Evolutionary conservation across 148 eudicot genomes (phyloP).

Genomic region (Fagopyrum homotropicum): DNA sequence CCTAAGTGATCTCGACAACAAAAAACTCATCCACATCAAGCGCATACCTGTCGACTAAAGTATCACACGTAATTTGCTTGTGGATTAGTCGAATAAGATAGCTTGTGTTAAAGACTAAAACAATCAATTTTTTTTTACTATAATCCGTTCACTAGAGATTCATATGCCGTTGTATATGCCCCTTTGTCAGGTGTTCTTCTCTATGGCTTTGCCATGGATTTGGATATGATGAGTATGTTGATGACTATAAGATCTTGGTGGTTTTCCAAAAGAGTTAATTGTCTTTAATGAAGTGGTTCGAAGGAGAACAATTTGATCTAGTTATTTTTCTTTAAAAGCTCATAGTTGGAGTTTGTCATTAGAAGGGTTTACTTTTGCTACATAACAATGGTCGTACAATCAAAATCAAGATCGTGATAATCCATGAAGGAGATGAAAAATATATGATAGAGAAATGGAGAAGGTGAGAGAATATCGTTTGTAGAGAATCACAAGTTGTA

Average conservation of each 20-base stretch:
- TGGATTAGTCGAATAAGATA: background rate
- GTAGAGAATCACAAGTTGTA: too few relatives aligned
- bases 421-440: too few relatives aligned
- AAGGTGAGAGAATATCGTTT: too few relatives aligned
- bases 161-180: background rate
- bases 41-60: background rate
- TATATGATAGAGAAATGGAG: too few relatives aligned
- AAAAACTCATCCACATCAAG: background rate
- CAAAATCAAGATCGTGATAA: background rate
- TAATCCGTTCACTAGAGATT: background rate
- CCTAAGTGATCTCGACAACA: background rate
- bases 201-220: background rate
- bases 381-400: background rate
- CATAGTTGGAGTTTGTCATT: background rate
- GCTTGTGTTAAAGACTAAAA: background rate
- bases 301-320: background rate
- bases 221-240: background rate
- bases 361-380: background rate
- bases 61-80: background rate
- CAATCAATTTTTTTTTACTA: background rate
- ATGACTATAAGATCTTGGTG: background rate
- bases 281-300: background rate
- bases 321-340: background rate
- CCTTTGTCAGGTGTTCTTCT: fast-evolving
- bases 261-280: background rate